A percentile compares a stretch with the other conserved stretches of the same genome.
phyloP scores from a whole-genome alignment of 139 green algal genomes.

The Micractinium sp. region DNA sequence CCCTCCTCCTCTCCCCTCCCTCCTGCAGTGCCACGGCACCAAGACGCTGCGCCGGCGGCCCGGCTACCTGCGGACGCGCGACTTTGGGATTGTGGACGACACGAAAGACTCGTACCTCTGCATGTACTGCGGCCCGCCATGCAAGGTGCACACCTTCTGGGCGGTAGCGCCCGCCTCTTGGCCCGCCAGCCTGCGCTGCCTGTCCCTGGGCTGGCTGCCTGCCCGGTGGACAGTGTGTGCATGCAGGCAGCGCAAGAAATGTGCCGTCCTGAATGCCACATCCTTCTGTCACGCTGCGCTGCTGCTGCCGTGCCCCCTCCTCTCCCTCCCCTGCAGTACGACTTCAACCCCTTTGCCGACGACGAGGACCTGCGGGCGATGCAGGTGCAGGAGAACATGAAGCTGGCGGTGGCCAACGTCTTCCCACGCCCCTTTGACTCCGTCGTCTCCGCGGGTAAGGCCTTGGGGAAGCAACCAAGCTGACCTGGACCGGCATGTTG shows the following conservation, averaged over 20 bases:
- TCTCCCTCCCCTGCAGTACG: constrained; percentile 13
- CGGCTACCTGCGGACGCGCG: constrained; percentile 39
- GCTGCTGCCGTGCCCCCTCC: neutral
- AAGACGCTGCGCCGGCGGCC: constrained; percentile 48
- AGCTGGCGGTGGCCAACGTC: constrained; percentile 46
- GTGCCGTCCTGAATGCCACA: no score
- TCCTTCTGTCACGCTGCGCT: neutral
- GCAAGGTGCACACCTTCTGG: neutral
- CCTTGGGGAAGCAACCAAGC: neutral
- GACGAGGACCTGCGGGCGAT: constrained; percentile 32
- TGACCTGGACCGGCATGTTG: neutral
- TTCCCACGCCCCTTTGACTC: constrained; percentile 24
- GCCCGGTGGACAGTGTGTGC: neutral
- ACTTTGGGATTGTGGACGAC: constrained; percentile 46
- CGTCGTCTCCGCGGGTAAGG: neutral
- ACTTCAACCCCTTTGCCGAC: constrained; percentile 28
- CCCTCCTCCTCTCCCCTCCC: no score
- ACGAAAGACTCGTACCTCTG: constrained; percentile 43
- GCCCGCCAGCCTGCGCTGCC: neutral
- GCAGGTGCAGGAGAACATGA: constrained; percentile 54
- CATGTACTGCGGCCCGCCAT: constrained; percentile 50
- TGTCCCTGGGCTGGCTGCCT: neutral
- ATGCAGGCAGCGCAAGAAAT: no score
- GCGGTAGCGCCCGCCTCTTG: no score
- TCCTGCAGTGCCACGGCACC: constrained; percentile 50